Evolutionary conservation across 2,329 filamentous ascomycete species (phyloP).

Genomic region (Hypoxylon sp.): DNA sequence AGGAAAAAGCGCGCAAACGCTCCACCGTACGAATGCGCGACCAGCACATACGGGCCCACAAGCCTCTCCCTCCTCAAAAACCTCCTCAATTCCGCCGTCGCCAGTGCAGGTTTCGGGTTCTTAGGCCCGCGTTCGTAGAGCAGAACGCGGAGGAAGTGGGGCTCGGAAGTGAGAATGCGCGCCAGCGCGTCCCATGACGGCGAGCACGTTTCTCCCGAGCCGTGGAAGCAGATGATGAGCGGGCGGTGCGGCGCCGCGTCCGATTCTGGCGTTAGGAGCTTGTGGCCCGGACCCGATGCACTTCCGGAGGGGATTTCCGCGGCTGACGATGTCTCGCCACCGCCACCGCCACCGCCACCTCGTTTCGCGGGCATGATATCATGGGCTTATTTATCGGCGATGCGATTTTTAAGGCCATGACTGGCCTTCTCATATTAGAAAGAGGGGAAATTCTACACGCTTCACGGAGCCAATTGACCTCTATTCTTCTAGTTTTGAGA

Average conservation of each 20-base stretch:
- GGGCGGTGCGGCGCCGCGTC: slow-evolving; percentile 27
- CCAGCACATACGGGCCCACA: slow-evolving; percentile 47
- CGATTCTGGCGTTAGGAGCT: slow-evolving; percentile 23
- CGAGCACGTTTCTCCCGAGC: slow-evolving; percentile 51
- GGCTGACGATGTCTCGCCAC: slow-evolving; percentile 14
- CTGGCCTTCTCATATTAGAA: slow-evolving; percentile 3
- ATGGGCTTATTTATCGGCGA: slow-evolving; percentile 21
- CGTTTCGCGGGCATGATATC: slow-evolving; percentile 19
- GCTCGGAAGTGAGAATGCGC: slow-evolving; percentile 23
- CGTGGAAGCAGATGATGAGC: slow-evolving; percentile 54
- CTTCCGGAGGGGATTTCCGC: background rate
- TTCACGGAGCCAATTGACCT: background rate
- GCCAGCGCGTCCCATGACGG: slow-evolving; percentile 49
- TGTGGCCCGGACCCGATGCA: slow-evolving; percentile 11
- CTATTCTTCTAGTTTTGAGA: background rate
- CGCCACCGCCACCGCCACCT: slow-evolving; percentile 3
- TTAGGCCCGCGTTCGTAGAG: slow-evolving; percentile 46
- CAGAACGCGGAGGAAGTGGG: slow-evolving; percentile 45
- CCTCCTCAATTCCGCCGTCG: slow-evolving; percentile 42
- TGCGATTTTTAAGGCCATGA: background rate
- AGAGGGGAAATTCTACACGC: background rate
- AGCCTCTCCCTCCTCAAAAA: slow-evolving; percentile 36
- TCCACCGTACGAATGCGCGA: slow-evolving; percentile 54
- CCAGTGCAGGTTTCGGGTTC: slow-evolving; percentile 32
- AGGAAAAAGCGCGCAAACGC: slow-evolving; percentile 52